These are phyloP conservation scores for Actinomucor elegans DNA, from an alignment of 371 early-diverging fungal genomes.

Conservation along the genomic window DNA sequence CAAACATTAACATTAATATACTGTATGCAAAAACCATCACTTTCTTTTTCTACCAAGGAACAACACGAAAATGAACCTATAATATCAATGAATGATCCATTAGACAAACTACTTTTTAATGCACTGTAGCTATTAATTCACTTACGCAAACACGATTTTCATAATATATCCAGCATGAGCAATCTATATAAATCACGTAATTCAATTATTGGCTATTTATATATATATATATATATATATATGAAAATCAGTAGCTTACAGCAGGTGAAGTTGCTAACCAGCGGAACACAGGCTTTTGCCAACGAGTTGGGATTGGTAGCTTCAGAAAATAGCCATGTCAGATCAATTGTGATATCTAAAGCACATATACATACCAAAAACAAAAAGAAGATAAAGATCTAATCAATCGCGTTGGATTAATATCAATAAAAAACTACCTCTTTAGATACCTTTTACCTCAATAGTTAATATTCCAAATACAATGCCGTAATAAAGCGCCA, in stretches of 20 bases:
- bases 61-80: slow-evolving; percentile 56
- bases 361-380: slow-evolving; percentile 26
- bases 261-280: slow-evolving; percentile 46
- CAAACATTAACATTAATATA: not conserved
- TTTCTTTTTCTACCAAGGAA: slow-evolving; percentile 51
- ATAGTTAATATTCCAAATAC: slow-evolving; percentile 37
- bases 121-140: not conserved
- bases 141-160: slow-evolving; percentile 59
- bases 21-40: not conserved
- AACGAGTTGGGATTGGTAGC: slow-evolving; percentile 54
- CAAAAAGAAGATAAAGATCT: slow-evolving; percentile 50
- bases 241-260: too few species aligned
- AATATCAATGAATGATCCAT: not conserved
- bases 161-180: slow-evolving; percentile 46
- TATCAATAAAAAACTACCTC: not conserved
- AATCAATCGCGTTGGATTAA: not conserved
- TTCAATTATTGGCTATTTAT: too few species aligned
- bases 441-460: slow-evolving; percentile 31
- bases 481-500: slow-evolving; percentile 49
- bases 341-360: too few species aligned
- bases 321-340: not conserved
- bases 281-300: slow-evolving; percentile 54
- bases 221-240: too few species aligned
- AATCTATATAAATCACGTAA: slow-evolving; percentile 25
- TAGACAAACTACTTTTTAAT: too few species aligned